Base-by-base conservation (phyloP, 805 yeast genomes). In the Candida corydali region DNA sequence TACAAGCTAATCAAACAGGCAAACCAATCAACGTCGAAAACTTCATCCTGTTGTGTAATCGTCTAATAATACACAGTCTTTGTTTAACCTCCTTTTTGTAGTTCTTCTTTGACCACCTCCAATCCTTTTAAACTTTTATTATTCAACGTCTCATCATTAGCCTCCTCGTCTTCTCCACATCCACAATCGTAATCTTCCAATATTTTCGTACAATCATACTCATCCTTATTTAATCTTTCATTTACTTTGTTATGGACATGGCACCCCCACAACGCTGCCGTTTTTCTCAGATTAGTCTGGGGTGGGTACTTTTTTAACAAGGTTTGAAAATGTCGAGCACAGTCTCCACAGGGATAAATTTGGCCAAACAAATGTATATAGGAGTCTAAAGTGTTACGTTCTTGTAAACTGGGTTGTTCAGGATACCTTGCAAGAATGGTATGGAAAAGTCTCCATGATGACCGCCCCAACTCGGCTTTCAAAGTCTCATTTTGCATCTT, bases 211-310 rank as follows among this genome's bases (percentile, higher is more conserved):
- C 99, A 93, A 57, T 93, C 97, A 57, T 87, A 93, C 12, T 70
- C 66, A 1, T 73, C 76, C 49, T 89, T 86, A 4, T 69, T 69
- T 29, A 89, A 67, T 35, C 82, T 65, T 37, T 75, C 76, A 57
- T 91, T 91, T 24, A 89, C 97, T 51, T 79, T 72, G 57, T 91
- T 89, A 62, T 89, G 98, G 4, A 89, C 69, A 51, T 82, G 82
- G 55, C 98, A 93, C 1, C 98, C 98, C 98, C 98, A 93, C 45
- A 86, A 63, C 0, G 96, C 87, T 1, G 98, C 98, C 3, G 77
- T 74, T 43, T 79, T 78, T 40, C 96, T 70, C 16, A 83, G 72
- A 6, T 77, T 68, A 3, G 82, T 71, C 52, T 93, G 98, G 2
- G 96, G 96, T 1, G 98, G 98, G 51, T 68, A 80, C 49, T 82